These are phyloP conservation scores for Pseudopyricularia cyperi DNA, from an alignment of 2,329 filamentous ascomycete species.

Conservation along the genomic window DNA sequence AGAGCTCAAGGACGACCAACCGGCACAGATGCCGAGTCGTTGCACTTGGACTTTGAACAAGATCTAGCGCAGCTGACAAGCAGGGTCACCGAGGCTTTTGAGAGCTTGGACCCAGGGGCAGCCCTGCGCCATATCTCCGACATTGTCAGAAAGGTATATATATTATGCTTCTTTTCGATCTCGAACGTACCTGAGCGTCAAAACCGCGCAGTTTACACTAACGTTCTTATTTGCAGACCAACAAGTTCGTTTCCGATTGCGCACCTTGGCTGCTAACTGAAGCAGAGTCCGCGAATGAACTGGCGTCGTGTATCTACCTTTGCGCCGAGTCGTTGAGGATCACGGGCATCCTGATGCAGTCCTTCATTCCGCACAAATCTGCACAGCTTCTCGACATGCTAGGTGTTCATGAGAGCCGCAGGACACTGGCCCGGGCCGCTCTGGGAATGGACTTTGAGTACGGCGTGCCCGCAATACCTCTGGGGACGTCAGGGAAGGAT, in stretches of 20 bases:
- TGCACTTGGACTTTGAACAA: background rate
- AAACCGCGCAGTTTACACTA: background rate
- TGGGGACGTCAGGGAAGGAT: constrained; percentile 19
- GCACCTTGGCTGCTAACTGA: constrained; percentile 55
- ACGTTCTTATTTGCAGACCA: constrained; percentile 32
- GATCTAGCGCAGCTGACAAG: background rate
- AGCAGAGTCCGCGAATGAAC: constrained; percentile 15
- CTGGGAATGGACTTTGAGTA: constrained; percentile 57
- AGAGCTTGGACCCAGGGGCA: constrained; percentile 45
- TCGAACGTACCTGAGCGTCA: too few relatives aligned
- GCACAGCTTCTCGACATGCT: constrained; percentile 61
- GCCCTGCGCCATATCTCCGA: constrained; percentile 55
- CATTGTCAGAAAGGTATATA: constrained; percentile 24
- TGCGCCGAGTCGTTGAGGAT: constrained; percentile 67
- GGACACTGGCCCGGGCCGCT: constrained; percentile 49
- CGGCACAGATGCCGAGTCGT: background rate
- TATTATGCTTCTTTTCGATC: background rate
- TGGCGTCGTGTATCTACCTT: constrained; percentile 54
- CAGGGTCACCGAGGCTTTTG: constrained; percentile 42
- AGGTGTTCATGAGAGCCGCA: constrained; percentile 50
- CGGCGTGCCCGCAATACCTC: constrained; percentile 28
- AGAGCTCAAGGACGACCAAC: constrained; percentile 13
- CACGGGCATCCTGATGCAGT: constrained; percentile 72
- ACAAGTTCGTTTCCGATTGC: constrained; percentile 50
- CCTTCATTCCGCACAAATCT: constrained; percentile 77